Base-by-base conservation (phyloP, 768 basidiomycete species). In the Lentinula sp. region DNA sequence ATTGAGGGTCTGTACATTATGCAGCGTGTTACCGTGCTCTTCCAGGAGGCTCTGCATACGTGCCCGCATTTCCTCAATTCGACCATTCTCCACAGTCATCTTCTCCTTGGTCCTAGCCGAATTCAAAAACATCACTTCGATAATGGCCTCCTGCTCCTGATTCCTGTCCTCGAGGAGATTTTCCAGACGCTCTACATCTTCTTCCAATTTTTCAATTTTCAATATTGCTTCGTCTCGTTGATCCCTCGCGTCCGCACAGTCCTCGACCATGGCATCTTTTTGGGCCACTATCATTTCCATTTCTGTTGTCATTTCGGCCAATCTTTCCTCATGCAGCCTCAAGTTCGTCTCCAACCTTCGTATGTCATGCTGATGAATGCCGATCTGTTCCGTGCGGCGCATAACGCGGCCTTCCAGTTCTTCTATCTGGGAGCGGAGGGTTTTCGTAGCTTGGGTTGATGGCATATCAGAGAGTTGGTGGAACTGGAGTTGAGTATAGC, bases 231-330 rank as follows among this genome's bases (percentile, higher is more conserved):
- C 79, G 69, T 93, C 87, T 39, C 91, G 79, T 20, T 86, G 82
- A 59, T 87, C 87, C 57, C 91, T 78, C 2, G 89, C 90, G 59
- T 87, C 85, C 4, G 86, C 86, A 66, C 91, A 93, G 68, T 93
- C 91, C 63, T 92, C 90, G 0, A 93, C 83, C 88, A 93, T 90
- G 1, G 88, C 85, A 60, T 84, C 84, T 70, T 87, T 90, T 75
- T 91, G 82, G 4, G 83, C 79, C 20, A 74, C 77, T 61, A 86
- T 74, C 62, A 81, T 81, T 66, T 90, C 90, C 61, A 91, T 70
- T 66, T 93, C 91, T 16, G 69, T 71, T 2, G 81, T 85, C 82
- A 90, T 81, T 74, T 93, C 91, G 2, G 69, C 71, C 42, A 91
- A 71, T 6, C 88, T 79, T 32, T 93, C 91, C 69, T 93, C 91